phyloP scores from a whole-genome alignment of 2,329 filamentous ascomycete species.

The Stachybotrys elegans region DNA sequence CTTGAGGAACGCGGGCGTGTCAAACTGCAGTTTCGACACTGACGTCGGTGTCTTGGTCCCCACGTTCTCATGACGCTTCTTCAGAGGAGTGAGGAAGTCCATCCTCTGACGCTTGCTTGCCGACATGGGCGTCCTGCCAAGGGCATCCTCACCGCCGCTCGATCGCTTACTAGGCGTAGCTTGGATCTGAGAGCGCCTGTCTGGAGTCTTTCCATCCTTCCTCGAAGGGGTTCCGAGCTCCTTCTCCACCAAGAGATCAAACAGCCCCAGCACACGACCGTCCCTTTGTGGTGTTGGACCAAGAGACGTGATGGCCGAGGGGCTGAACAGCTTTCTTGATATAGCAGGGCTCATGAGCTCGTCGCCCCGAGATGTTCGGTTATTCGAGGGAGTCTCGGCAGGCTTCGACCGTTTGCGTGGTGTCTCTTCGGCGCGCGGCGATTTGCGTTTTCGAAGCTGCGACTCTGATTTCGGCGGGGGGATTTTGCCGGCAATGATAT shows the following conservation, averaged over 20 bases:
- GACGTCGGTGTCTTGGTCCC: conserved; percentile 42
- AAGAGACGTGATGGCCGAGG: conserved; percentile 54
- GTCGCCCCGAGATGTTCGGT: conserved; percentile 31
- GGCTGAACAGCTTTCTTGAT: conserved; percentile 55
- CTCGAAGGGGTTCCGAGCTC: conserved; percentile 46
- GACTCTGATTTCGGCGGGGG: conserved; percentile 29
- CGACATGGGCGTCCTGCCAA: conserved; percentile 47
- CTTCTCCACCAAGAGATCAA: conserved; percentile 59
- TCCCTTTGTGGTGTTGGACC: conserved; percentile 78
- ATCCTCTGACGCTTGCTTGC: conserved; percentile 56
- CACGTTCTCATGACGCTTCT: conserved; percentile 36
- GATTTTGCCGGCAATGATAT: conserved; percentile 51
- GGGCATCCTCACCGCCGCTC: conserved; percentile 22
- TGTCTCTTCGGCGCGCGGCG: conserved; percentile 30
- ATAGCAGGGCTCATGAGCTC: conserved; percentile 51
- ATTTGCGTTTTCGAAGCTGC: conserved; percentile 37
- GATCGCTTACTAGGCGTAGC: conserved; percentile 44
- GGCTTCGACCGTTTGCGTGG: conserved; percentile 47
- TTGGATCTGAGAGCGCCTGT: conserved; percentile 13
- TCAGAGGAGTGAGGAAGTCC: conserved; percentile 63
- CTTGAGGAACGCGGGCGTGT: conserved; percentile 68
- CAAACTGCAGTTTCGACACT: conserved; percentile 53
- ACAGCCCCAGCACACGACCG: conserved; percentile 70
- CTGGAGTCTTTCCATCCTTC: conserved; percentile 20
- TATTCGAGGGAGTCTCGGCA: conserved; percentile 42